Evolutionary conservation across 805 yeast species (phyloP), one percentile per base, ranked within the genome.

Genomic region (Kodamaea jinghongensis): DNA sequence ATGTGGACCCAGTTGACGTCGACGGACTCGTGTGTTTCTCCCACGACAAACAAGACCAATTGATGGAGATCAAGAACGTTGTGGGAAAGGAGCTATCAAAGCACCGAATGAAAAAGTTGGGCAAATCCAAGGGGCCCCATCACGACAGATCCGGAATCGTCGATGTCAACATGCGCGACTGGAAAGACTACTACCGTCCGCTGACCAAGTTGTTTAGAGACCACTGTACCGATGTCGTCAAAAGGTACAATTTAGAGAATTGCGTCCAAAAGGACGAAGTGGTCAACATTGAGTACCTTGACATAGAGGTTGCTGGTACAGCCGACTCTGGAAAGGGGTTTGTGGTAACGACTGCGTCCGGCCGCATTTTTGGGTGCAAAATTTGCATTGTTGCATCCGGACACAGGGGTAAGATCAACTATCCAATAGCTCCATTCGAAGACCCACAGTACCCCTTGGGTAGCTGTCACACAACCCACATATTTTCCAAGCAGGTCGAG

Each of bases 1-100:
- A 71, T 39, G 66, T 67, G 0, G 76, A 71, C 41, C 75, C 76
- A 0, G 60, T 54, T 2, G 68, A 67, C 46, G 52, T 70, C 7
- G 76, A 71, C 46, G 73, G 70, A 0, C 45, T 71, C 57, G 61
- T 63, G n/a, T 62, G 65, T 6, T 71, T 51, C 52, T 71, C 76
- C 1, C 58, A 61, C 39, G 43, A 46, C 8, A 34, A 41, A 3
- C 30, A 43, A 20, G 72, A 69, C 33, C 33, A 38, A 28, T 48
- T 71, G 38, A 60, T 53, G 55, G 73, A 70, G 43, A 70, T 71
- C 31, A 54, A 59, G 25, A 60, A 66, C 36, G 73, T 70, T 12
- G 73, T 71, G 10, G 76, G 76, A 0, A 63, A 55, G 36, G 76
- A 71, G 46, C 56, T 60, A 33, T 63, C 71, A 10, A 71, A 71